phyloP scores from a whole-genome alignment of 1,284 basidiomycete species.

The Tylopilus sp. region DNA sequence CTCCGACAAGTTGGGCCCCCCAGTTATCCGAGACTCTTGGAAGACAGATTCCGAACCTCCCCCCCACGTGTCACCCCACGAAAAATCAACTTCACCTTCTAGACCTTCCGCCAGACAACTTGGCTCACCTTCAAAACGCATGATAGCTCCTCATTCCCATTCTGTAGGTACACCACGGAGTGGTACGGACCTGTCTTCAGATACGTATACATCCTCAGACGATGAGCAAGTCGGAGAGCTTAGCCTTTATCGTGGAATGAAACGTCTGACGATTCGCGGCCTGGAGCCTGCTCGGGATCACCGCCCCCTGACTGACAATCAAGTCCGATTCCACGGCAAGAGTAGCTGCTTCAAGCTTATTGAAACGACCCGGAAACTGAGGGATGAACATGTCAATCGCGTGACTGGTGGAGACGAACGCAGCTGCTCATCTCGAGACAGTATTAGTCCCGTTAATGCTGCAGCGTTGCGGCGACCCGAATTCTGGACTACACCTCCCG shows the following conservation, averaged over 20 bases:
- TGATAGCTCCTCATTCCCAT: conserved; percentile 11
- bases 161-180: conserved; percentile 20
- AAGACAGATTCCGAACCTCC: conserved; percentile 38
- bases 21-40: conserved; percentile 69
- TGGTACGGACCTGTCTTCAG: conserved; percentile 36
- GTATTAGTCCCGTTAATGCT: conserved; percentile 21
- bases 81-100: conserved; percentile 22
- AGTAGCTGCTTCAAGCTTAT: conserved; percentile 55
- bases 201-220: conserved; percentile 37
- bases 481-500: conserved; percentile 36
- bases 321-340: conserved; percentile 56
- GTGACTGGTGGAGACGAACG: conserved; percentile 19
- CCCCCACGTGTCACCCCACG: conserved; percentile 14
- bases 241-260: conserved; percentile 37
- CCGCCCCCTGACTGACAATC: conserved; percentile 29
- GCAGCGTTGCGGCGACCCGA: conserved; percentile 29
- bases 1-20: conserved; percentile 61
- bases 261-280: conserved; percentile 38
- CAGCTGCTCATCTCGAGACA: conserved; percentile 17
- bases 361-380: conserved; percentile 48
- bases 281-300: conserved; percentile 32
- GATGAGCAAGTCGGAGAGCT: conserved; percentile 38
- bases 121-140: conserved; percentile 11
- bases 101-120: conserved; percentile 17
- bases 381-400: conserved; percentile 42